Conservation (phyloP, 768 basidiomycete species). For the Termitomyces sp. region DNA sequence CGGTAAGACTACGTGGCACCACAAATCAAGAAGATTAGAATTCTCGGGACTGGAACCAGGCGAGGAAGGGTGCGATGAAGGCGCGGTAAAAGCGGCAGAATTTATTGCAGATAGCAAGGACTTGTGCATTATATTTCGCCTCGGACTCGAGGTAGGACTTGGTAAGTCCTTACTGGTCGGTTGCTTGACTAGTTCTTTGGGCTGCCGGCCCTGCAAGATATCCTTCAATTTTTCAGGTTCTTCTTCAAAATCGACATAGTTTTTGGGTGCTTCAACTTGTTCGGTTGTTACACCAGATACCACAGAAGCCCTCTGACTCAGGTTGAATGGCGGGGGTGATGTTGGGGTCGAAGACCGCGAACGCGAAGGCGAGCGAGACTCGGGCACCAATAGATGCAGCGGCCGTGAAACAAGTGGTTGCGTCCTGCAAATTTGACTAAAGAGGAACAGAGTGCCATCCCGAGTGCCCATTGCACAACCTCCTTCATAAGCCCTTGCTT, state of each 20-base stretch:
- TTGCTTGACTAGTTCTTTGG: conserved; percentile 23
- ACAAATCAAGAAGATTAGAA: conserved; percentile 24
- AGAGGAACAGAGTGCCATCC: conserved; percentile 41
- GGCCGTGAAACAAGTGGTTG: conserved; percentile 10
- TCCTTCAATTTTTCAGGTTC: conserved; percentile 74
- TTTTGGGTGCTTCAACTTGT: conserved; percentile 72
- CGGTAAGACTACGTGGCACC: conserved; percentile 46
- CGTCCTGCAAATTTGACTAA: conserved; percentile 19
- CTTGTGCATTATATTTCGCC: conserved; percentile 31
- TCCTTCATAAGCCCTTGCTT: conserved; percentile 11
- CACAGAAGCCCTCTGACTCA: conserved; percentile 53
- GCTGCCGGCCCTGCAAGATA: conserved; percentile 53
- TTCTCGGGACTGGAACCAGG: conserved; percentile 24
- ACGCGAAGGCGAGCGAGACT: conserved; percentile 25
- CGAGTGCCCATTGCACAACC: conserved; percentile 35
- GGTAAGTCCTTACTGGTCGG: conserved; percentile 13
- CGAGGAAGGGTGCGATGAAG: conserved; percentile 35
- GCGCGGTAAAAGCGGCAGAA: conserved; percentile 35
- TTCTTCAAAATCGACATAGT: conserved; percentile 77
- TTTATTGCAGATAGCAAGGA: conserved; percentile 43
- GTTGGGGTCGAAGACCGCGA: conserved; percentile 39
- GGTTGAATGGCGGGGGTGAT: conserved; percentile 44
- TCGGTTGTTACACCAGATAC: conserved; percentile 71
- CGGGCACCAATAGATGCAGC: conserved; percentile 14
- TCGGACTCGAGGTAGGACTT: conserved; percentile 16